Conservation (phyloP, 345 rosid genomes). For the Rhodamnia argentea region DNA sequence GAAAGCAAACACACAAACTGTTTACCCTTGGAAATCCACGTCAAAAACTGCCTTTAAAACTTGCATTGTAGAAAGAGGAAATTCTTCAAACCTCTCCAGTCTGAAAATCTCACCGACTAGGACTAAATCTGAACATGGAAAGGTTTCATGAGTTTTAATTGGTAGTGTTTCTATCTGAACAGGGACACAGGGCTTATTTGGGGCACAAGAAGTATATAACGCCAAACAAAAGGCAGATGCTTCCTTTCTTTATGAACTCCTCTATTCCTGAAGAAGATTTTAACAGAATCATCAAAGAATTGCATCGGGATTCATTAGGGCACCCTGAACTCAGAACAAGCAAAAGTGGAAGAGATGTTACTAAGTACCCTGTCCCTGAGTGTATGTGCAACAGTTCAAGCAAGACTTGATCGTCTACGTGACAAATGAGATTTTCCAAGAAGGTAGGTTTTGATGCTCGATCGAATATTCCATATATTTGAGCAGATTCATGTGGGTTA, state of each 20-base stretch:
- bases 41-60: background rate
- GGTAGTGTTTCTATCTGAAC: background rate
- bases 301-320: slow-evolving; percentile 75
- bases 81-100: background rate
- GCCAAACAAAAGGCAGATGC: slow-evolving; percentile 93
- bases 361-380: slow-evolving; percentile 81
- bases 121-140: background rate
- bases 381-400: slow-evolving; percentile 62
- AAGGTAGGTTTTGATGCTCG: background rate
- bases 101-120: background rate
- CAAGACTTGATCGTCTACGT: background rate
- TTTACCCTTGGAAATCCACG: background rate
- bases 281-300: slow-evolving; percentile 45
- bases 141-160: background rate
- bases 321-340: slow-evolving; percentile 71
- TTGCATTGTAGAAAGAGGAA: background rate
- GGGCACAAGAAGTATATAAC: slow-evolving; percentile 61
- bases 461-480: background rate
- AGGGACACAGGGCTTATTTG: slow-evolving; percentile 38
- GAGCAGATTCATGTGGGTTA: background rate
- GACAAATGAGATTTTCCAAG: background rate
- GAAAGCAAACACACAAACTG: background rate
- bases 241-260: slow-evolving; percentile 60
- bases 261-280: slow-evolving; percentile 67
- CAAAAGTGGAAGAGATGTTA: slow-evolving; percentile 74